Conservation (phyloP, 192 early-diverging fungal species). For the Mortierella antarctica region DNA sequence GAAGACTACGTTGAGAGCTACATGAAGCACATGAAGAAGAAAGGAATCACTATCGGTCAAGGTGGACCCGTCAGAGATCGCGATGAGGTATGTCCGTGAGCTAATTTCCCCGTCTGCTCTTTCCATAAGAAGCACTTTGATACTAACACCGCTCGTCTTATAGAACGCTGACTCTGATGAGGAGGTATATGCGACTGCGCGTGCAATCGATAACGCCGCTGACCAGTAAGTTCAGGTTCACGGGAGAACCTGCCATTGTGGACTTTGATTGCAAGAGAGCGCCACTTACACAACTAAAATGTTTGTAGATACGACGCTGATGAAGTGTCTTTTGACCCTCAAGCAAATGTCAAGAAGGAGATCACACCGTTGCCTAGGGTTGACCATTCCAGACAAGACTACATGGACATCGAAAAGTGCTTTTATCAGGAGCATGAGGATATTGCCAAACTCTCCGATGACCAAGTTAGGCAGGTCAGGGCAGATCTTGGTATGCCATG, state of each 20-base stretch:
- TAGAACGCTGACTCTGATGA: conserved; percentile 81
- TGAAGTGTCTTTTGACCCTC: conserved; percentile 20
- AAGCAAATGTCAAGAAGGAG: conserved; percentile 63
- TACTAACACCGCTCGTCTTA: background rate
- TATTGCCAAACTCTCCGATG: conserved; percentile 69
- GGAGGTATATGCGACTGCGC: conserved; percentile 85
- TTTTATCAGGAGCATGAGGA: conserved; percentile 86
- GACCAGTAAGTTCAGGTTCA: conserved; percentile 39
- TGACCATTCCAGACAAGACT: conserved; percentile 75
- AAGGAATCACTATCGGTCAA: conserved; percentile 79
- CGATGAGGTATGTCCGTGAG: conserved; percentile 54
- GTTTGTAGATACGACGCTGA: conserved; percentile 24
- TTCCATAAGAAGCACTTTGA: background rate
- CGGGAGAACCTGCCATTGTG: background rate
- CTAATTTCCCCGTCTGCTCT: background rate
- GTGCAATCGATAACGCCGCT: conserved; percentile 67
- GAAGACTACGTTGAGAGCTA: conserved; percentile 83
- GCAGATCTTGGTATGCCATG: conserved; percentile 55
- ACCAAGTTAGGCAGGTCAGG: conserved; percentile 65
- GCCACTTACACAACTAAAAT: conserved; percentile 1
- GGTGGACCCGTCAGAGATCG: conserved; percentile 53
- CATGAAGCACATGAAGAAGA: conserved; percentile 78
- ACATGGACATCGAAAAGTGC: conserved; percentile 77
- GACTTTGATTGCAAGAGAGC: background rate
- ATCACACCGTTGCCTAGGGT: conserved; percentile 73